Percentiles rank a stretch among this genome's conserved stretches.
Evolutionary conservation across 2,329 filamentous ascomycete genomes (phyloP).

Genomic region (Aspergillus ochraceoroseus): DNA sequence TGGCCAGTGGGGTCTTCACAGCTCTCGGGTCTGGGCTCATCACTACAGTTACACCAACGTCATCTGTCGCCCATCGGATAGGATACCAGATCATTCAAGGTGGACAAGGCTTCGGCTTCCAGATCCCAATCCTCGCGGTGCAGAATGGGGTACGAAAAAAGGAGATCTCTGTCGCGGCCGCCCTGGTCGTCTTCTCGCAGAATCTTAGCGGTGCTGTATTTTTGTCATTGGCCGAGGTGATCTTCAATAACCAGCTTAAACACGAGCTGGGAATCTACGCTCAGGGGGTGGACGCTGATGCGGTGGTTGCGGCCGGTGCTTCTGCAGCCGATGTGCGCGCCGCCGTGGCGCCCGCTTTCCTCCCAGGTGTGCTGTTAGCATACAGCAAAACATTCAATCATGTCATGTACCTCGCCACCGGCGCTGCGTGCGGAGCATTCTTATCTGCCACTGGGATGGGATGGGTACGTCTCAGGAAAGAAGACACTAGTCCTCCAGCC

Average conservation of each 20-base stretch:
- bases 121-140: constrained; percentile 5
- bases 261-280: constrained; percentile 16
- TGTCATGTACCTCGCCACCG: constrained; percentile 2
- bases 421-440: neutral
- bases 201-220: constrained; percentile 31
- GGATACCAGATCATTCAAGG: constrained; percentile 12
- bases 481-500: no score
- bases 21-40: constrained; percentile 5
- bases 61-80: constrained; percentile 1
- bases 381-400: constrained; percentile 20
- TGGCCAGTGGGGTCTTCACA: neutral
- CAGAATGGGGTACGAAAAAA: neutral
- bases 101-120: constrained; percentile 3
- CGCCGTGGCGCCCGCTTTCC: constrained; percentile 21
- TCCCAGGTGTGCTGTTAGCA: constrained; percentile 25
- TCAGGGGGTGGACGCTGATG: constrained; percentile 14
- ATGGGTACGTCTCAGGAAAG: no score
- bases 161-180: constrained; percentile 12
- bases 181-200: constrained; percentile 29
- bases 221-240: constrained; percentile 27
- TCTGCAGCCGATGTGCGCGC: constrained; percentile 27
- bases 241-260: constrained; percentile 30
- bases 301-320: constrained; percentile 18
- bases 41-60: constrained; percentile 5
- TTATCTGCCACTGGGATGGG: constrained; percentile 5